These are phyloP conservation scores for Bipolaris victoriae DNA, from an alignment of 2,329 filamentous ascomycete genomes.

Conservation along the genomic window DNA sequence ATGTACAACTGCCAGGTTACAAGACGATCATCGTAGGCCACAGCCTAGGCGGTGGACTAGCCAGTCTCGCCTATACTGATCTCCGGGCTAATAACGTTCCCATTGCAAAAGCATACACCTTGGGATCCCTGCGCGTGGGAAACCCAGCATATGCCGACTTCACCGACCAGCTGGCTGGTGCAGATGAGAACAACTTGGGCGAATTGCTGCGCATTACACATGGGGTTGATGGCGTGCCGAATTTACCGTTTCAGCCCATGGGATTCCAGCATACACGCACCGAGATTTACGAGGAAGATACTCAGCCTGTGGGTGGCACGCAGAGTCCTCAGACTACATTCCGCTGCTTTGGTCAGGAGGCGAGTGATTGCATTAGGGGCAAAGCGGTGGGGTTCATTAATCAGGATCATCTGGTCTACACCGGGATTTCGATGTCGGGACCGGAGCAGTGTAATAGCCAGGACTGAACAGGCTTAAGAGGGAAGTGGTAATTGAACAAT, in stretches of 20 bases:
- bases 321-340: conserved; percentile 18
- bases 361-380: conserved; percentile 17
- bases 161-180: conserved; percentile 50
- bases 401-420: conserved; percentile 22
- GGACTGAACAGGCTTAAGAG: too few relatives aligned
- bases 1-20: conserved; percentile 57
- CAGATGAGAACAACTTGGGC: conserved; percentile 53
- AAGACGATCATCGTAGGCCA: conserved; percentile 65
- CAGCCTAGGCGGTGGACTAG: conserved; percentile 70
- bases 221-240: conserved; percentile 68
- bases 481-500: too few relatives aligned
- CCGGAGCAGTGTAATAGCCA: too few relatives aligned
- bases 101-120: conserved; percentile 19
- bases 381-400: conserved; percentile 17
- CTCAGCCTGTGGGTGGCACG: background rate
- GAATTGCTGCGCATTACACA: conserved; percentile 70
- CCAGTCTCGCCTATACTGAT: conserved; percentile 57
- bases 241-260: conserved; percentile 64
- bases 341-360: conserved; percentile 26
- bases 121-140: conserved; percentile 67
- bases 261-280: conserved; percentile 70
- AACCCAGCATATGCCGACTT: conserved; percentile 62
- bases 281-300: conserved; percentile 61
- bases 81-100: conserved; percentile 13
- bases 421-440: conserved; percentile 15